Base-by-base conservation (phyloP, 139 green algal species). In the Picochlorum sp. region DNA sequence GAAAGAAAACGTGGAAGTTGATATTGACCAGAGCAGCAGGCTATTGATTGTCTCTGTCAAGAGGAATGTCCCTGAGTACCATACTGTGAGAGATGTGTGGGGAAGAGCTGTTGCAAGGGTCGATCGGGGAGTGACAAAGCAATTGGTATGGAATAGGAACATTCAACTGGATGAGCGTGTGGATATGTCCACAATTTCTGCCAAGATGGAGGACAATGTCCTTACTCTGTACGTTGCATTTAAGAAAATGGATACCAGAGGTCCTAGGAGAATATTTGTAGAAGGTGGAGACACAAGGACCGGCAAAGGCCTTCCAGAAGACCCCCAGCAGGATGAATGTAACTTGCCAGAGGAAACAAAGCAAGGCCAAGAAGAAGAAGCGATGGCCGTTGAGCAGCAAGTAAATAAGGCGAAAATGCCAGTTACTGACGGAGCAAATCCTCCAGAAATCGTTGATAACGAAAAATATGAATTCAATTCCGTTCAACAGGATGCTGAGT, bases 181-280 rank as follows among this genome's bases (percentile, higher is more conserved):
- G 5, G 44, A 71, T 14, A 33, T 49, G 12, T 7, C 2, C 9
- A 14, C 31, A 20, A 55, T 69, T 29, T 5, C 9, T 22, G 62
- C 52, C 22, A 0, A 6, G 25, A 36, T 69, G 14, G 49, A 62
- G 5, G n/a, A 4, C 16, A 35, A 35, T 56, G 5, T 63, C 5
- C 62, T 69, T 7, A 18, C 6, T 39, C 14, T 69, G 32, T 25
- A 25, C 50, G 41, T 69, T 31, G 50, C 62, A 24, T 64, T 47
- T 51, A 32, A n/a, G 44, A 33, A 16, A 35, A 2, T 26, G 25
- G 29, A 67, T 30, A 41, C 43, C 10, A 50, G 28, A 9, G 26
- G 10, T 55, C 10, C 26, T 12, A 9, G 47, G 10, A 55, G 47
- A 12, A 12, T 55, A 9, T 12, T 33, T 33, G 12, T 55, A 24